phyloP scores from a whole-genome alignment of 768 basidiomycete species.

The Tulasnella calospora region DNA sequence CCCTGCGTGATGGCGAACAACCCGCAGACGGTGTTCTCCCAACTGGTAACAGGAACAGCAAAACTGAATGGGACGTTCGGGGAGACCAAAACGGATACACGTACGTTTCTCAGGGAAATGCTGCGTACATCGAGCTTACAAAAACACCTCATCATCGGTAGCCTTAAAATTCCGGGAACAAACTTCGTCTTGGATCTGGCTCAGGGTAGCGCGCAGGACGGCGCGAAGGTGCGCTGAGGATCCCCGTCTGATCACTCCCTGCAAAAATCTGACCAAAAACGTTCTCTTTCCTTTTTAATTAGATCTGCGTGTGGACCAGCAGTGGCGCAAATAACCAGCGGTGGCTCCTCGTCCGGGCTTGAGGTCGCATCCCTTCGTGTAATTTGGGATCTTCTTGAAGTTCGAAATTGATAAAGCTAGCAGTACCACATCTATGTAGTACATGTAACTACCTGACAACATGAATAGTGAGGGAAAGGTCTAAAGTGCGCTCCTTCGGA shows the following conservation, averaged over 20 bases:
- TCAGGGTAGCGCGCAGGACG: not conserved
- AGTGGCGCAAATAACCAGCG: not conserved
- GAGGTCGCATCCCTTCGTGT: not conserved
- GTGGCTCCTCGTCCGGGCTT: slow-evolving; percentile 11
- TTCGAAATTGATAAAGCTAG: not conserved
- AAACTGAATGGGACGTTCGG: not conserved
- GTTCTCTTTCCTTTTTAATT: not conserved
- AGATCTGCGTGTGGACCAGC: slow-evolving; percentile 8
- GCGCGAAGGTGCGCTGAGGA: not conserved
- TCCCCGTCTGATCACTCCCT: not conserved
- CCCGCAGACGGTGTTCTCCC: not conserved
- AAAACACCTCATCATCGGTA: not conserved
- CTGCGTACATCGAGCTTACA: not conserved
- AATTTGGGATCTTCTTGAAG: not conserved
- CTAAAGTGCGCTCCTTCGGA: not conserved
- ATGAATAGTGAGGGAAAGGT: not conserved
- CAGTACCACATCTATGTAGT: not conserved
- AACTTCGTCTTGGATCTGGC: not conserved
- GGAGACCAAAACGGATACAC: not conserved
- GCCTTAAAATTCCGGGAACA: not conserved
- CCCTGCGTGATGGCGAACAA: not conserved
- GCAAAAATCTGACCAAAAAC: not conserved
- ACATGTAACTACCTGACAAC: not conserved
- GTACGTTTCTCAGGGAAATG: not conserved
- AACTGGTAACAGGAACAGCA: not conserved